phyloP scores from a whole-genome alignment of 495 filamentous ascomycete species.

The Tuber umbilicatum region DNA sequence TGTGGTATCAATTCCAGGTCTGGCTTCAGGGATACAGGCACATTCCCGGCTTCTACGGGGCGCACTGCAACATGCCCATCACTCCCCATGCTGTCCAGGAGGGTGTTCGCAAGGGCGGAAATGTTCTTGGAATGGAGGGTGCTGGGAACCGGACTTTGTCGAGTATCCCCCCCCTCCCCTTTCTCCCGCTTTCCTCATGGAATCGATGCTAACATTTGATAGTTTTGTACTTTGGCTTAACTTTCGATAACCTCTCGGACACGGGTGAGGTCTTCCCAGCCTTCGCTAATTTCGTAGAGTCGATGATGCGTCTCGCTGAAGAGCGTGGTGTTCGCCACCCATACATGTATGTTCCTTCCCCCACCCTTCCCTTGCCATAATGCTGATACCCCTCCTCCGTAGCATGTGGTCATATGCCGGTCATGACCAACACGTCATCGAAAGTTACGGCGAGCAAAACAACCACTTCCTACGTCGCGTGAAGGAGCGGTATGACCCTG shows the following conservation, averaged over 20 bases:
- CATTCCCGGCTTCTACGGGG: constrained; percentile 18
- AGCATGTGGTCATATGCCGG: constrained; percentile 41
- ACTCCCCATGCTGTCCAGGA: constrained; percentile 5
- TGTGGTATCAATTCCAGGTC: constrained; percentile 2
- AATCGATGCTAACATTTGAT: neutral
- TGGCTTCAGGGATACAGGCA: constrained; percentile 16
- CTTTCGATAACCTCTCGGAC: neutral
- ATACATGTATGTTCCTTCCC: neutral
- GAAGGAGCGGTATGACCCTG: constrained; percentile 43
- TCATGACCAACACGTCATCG: constrained; percentile 44
- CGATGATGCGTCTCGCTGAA: neutral
- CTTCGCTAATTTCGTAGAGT: neutral
- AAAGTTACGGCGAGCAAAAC: constrained; percentile 43
- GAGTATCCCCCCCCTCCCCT: neutral
- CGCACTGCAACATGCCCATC: constrained; percentile 20
- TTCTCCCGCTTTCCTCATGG: neutral
- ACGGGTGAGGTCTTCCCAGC: neutral
- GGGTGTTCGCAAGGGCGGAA: neutral
- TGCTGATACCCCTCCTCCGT: neutral
- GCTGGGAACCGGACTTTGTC: neutral
- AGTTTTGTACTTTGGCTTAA: neutral
- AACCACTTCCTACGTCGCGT: constrained; percentile 41
- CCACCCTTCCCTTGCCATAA: too few species aligned
- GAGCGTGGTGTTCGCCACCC: neutral
- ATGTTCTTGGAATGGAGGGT: neutral